phyloP scores from a whole-genome alignment of 495 filamentous ascomycete species.

The Trichoderma reesei region DNA sequence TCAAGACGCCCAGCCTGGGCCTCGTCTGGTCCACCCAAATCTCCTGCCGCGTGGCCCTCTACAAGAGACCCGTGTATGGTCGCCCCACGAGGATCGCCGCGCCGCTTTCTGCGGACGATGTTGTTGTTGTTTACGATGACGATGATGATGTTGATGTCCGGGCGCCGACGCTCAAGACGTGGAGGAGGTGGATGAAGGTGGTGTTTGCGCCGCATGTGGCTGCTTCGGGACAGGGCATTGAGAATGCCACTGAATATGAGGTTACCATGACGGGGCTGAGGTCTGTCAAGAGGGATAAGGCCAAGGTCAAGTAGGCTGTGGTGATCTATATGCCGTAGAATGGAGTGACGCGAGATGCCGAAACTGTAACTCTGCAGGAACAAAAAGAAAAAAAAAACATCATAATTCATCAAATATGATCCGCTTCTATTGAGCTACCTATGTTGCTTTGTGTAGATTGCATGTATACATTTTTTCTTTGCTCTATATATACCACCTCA shows the following conservation, averaged over 20 bases:
- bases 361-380: not conserved
- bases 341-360: not conserved
- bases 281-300: slow-evolving; percentile 23
- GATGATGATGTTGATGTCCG: slow-evolving; percentile 17
- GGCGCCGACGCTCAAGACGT: slow-evolving; percentile 28
- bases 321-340: not conserved
- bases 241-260: slow-evolving; percentile 45
- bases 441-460: not conserved
- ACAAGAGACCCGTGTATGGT: slow-evolving; percentile 47
- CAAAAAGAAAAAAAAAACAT: not conserved
- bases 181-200: slow-evolving; percentile 63
- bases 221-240: slow-evolving; percentile 31
- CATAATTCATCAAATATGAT: not conserved
- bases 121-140: slow-evolving; percentile 14
- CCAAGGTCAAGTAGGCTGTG: not conserved
- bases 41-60: slow-evolving; percentile 67
- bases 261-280: slow-evolving; percentile 45
- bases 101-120: slow-evolving; percentile 14
- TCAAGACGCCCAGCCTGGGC: slow-evolving; percentile 81
- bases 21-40: slow-evolving; percentile 88
- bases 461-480: not conserved
- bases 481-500: too few relatives aligned
- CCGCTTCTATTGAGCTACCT: not conserved
- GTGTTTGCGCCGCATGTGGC: slow-evolving; percentile 66
- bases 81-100: slow-evolving; percentile 12